These are phyloP conservation scores for Syzygium jambos DNA, from an alignment of 345 rosid species.

Conservation along the genomic window DNA sequence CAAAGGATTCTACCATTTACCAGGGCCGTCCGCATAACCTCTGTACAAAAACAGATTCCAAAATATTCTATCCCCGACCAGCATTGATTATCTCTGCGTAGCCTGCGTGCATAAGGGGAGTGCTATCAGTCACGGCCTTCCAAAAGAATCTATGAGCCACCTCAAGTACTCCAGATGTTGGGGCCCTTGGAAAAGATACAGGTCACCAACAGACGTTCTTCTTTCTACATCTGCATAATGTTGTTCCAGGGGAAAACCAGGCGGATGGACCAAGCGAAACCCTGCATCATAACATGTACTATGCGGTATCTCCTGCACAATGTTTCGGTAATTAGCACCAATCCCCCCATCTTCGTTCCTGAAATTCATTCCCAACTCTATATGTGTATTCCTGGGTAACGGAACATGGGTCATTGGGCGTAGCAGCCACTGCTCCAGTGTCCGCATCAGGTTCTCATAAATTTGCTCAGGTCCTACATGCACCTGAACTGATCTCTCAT, in stretches of 20 bases:
- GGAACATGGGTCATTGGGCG: not conserved
- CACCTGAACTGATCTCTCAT: not conserved
- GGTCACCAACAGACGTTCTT: not conserved
- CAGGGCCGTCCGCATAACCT: not conserved
- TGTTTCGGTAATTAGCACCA: not conserved
- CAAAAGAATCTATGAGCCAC: not conserved
- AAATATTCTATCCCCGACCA: not conserved
- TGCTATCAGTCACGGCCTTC: not conserved
- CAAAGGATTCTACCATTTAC: not conserved
- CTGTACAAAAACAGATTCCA: not conserved
- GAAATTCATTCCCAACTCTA: not conserved
- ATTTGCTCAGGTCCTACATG: not conserved
- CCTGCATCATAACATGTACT: not conserved
- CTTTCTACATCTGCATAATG: not conserved
- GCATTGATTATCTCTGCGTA: not conserved
- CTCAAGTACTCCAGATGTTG: not conserved
- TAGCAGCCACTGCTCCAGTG: not conserved
- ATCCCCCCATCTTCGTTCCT: not conserved
- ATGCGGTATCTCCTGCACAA: not conserved
- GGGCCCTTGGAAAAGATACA: not conserved
- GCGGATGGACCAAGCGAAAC: not conserved
- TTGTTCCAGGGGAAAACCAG: not conserved
- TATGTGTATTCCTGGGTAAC: not conserved
- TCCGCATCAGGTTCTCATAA: not conserved
- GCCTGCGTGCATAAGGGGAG: not conserved